Percentiles rank a stretch among this genome's conserved stretches.
These are phyloP conservation scores for Daedaleopsis sinensis DNA, from an alignment of 768 basidiomycete species.

Conservation along the genomic window DNA sequence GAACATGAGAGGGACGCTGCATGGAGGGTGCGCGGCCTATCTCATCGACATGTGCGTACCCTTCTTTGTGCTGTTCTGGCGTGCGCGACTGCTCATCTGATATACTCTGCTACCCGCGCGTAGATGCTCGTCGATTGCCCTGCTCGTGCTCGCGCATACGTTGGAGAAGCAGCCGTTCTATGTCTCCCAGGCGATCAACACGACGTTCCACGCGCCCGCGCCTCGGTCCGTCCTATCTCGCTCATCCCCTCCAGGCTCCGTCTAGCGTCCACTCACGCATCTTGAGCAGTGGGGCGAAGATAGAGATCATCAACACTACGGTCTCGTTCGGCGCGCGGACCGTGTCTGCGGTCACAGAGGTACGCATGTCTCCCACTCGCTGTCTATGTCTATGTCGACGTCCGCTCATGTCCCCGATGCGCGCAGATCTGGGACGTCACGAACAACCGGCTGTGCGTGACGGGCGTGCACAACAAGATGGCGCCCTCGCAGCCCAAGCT, in stretches of 20 bases:
- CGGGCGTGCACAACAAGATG: constrained; percentile 9
- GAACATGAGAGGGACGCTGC: not conserved
- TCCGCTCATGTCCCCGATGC: too few relatives aligned
- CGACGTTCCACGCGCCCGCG: constrained; percentile 4
- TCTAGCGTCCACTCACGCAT: not conserved
- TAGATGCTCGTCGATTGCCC: constrained; percentile 1
- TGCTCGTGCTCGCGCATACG: not conserved
- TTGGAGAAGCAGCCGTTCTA: not conserved
- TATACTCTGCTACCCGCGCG: too few relatives aligned
- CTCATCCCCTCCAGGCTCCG: not conserved
- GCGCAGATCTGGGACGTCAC: constrained; percentile 6
- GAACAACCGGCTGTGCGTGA: constrained; percentile 1
- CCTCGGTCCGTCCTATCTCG: not conserved
- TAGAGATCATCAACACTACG: constrained; percentile 1
- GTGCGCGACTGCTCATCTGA: not conserved
- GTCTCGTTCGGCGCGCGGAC: constrained; percentile 4
- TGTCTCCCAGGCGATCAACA: constrained; percentile 4
- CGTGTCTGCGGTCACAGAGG: not conserved
- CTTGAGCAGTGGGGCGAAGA: not conserved
- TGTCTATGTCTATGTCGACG: too few relatives aligned
- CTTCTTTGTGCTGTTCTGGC: not conserved
- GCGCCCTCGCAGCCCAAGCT: not conserved
- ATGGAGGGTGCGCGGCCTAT: constrained; percentile 1
- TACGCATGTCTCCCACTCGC: not conserved
- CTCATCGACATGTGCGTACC: constrained; percentile 3